phyloP scores from a whole-genome alignment of 2,329 filamentous ascomycete species.

The Cadophora gregata region DNA sequence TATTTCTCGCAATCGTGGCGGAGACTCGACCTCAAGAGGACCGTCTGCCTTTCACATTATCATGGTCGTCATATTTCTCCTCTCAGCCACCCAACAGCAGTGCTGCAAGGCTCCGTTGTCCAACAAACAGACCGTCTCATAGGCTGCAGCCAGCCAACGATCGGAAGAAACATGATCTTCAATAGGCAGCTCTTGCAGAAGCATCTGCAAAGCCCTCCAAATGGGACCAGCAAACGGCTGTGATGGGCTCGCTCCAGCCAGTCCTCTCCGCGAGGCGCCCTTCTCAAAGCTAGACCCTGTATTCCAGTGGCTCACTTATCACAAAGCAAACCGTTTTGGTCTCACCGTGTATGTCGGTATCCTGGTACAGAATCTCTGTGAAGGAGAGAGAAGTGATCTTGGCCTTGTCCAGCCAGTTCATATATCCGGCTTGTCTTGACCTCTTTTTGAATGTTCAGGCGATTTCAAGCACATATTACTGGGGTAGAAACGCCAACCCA shows the following conservation, averaged over 20 bases:
- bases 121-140: constrained; percentile 23
- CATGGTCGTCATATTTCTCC: neutral
- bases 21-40: neutral
- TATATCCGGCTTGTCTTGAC: neutral
- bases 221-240: constrained; percentile 6
- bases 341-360: neutral
- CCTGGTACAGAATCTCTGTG: constrained; percentile 5
- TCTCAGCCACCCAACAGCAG: constrained; percentile 13
- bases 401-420: neutral
- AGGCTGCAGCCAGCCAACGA: constrained; percentile 21
- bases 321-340: constrained; percentile 3
- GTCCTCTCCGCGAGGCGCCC: neutral
- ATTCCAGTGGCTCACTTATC: constrained; percentile 7
- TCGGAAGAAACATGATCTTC: neutral
- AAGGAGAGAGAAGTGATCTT: neutral
- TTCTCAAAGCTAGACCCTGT: neutral
- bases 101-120: constrained; percentile 14
- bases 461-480: neutral
- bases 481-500: neutral
- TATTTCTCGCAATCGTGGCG: neutral
- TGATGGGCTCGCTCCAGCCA: neutral
- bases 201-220: constrained; percentile 1
- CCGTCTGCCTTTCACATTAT: neutral
- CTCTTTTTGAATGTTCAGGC: neutral
- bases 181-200: constrained; percentile 8